Base-by-base conservation (phyloP, 2,329 filamentous ascomycete genomes). In the Colletotrichum brevisporum region DNA sequence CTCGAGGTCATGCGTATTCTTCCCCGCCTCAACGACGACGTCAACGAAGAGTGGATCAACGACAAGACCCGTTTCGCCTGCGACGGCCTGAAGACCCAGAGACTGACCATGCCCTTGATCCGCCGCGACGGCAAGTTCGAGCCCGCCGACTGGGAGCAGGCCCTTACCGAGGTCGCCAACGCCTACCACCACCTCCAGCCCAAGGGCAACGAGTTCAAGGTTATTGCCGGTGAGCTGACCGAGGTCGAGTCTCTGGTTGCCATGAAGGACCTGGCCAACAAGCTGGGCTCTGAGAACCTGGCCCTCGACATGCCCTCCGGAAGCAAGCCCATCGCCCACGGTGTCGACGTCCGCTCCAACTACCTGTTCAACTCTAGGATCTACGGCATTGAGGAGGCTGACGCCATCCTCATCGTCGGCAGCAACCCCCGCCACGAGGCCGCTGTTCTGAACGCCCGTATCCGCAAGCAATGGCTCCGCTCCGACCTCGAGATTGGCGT, bases 41-140 rank as follows among this genome's bases (percentile, higher is more conserved):
- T 99, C 76, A 99, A 99, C 81, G 96, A 99, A 85, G 96, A 99
- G 83, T 99, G 96, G 96, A 98, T 99, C 81, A 96, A 98, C 83
- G 96, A 99, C 86, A 99, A 98, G 88, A 91, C 94, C 48, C 91
- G 96, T 73, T 99, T 98, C 80, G 95, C 96, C 50, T 97, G 95
- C 80, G 96, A 99, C 80, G 96, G 96, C 57, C 87, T 99, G 73
- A 97, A 95, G 89, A 98, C 95, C 54, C 96, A 99, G 83, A 90
- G 96, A 78, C 86, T 99, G 65, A 98, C 96, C 43, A 96, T 95
- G 73, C 96, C 96, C 50, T 84, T 99, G 72, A 91, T 98, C 76
- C 93, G 95, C 74, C 91, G 92, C 67, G 92, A 97, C 69, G 92
- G 95, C 77, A 94, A 95, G 80, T 98, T 99, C 81, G 90, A 95